Evolutionary conservation across 305 asterid genomes (phyloP).

Genomic region (Plantago coronopus): DNA sequence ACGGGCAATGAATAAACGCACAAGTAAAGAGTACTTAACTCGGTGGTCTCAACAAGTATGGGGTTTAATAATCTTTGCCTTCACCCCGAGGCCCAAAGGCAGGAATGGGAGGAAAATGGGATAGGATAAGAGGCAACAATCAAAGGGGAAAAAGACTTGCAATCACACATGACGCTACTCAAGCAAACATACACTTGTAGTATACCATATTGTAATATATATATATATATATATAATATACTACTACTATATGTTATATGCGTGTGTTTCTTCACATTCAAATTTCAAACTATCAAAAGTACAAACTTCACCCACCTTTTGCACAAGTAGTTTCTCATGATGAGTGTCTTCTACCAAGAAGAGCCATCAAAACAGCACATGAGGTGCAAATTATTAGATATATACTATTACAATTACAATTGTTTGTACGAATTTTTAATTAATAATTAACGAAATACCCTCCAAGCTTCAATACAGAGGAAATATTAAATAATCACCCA

Average conservation of each 20-base stretch:
- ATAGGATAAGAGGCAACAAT: conserved; percentile 45
- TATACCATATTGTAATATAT: background rate
- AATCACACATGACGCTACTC: conserved; percentile 25
- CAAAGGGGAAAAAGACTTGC: conserved; percentile 26
- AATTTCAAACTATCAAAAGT: conserved; percentile 20
- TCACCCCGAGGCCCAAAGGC: conserved; percentile 74
- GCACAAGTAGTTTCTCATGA: conserved; percentile 22
- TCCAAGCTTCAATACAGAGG: too few species aligned
- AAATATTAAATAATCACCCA: too few species aligned
- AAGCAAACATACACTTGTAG: conserved; percentile 20
- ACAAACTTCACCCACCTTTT: conserved; percentile 8
- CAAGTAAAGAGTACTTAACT: background rate
- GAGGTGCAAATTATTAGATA: too few species aligned
- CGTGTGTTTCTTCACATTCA: conserved; percentile 25
- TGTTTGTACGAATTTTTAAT: too few species aligned
- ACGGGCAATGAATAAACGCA: background rate
- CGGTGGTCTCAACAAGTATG: conserved; percentile 2
- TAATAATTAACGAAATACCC: too few species aligned
- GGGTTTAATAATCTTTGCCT: conserved; percentile 47
- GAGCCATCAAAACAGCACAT: conserved; percentile 39
- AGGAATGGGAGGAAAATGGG: conserved; percentile 25
- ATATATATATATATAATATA: too few species aligned
- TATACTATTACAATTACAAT: too few species aligned
- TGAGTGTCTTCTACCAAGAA: conserved; percentile 48
- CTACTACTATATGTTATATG: too few species aligned